Evolutionary conservation across 2,329 filamentous ascomycete genomes (phyloP), one percentile per base, ranked within the genome.

Genomic region (Huntiella abstrusa): DNA sequence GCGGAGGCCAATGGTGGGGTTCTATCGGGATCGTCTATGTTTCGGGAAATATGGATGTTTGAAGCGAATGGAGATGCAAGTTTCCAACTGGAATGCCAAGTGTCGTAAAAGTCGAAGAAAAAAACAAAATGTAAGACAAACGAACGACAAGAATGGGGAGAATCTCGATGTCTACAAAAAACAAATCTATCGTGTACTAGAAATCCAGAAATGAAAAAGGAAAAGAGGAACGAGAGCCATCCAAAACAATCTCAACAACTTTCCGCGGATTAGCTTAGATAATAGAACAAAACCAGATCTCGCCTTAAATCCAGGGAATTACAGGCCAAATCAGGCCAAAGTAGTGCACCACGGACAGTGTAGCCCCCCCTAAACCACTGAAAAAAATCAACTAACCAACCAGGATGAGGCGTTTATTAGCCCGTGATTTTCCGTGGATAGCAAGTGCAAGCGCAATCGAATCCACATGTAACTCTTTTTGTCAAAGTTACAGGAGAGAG

Each of bases 401-500:
- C 15, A 8, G 12, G 10, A 17, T 8, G n/a, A 16, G n/a, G 19
- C 16, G 39, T n/a, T n/a, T 17, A 41, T 41, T 41, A 37, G 33
- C 44, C 46, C 46, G 46, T 32, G 19, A 39, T 48, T 48, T 48
- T 48, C 46, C 46, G 46, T 44, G 46, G 46, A 36, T 16, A 41
- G 46, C 28, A 48, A 39, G 22, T 41, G 34, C 17, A 48, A 48
- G 46, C 46, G 46, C 46, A 12, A 19, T 12, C 15, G 7, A 19
- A 19, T 28, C 22, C 22, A 8, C 32, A 8, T 36, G n/a, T 2
- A 12, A 43, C 33, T 15, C 13, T 17, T 33, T 42, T 13, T n/a
- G 22, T 10, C 12, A 32, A 42, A 12, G 40, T 13, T 15, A 42
- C 22, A 32, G 17, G 11, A 28, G 10, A 42, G 4, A 32, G 12